Conservation (phyloP, 1,284 basidiomycete genomes). For the Ganoderma leucocontextum region DNA sequence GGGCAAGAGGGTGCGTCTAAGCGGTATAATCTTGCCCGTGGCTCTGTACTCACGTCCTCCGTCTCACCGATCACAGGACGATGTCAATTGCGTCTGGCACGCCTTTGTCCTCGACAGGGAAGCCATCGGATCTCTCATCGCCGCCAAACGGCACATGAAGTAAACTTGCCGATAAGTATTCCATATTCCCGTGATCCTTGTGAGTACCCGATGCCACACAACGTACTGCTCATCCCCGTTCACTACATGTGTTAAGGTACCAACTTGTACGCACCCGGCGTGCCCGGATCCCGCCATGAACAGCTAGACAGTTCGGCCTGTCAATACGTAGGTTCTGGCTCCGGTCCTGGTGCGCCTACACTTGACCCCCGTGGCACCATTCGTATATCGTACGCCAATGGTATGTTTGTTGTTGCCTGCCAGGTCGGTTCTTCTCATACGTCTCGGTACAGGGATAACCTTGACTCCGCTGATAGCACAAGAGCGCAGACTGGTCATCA, state of each 20-base stretch:
- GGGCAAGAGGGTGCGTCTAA: not conserved
- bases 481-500: not conserved
- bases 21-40: not conserved
- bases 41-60: not conserved
- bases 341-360: not conserved
- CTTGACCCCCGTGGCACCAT: not conserved
- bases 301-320: not conserved
- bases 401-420: not conserved
- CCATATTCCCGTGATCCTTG: conserved; percentile 1
- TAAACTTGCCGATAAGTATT: not conserved
- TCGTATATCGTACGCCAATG: not conserved
- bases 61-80: not conserved
- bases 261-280: not conserved
- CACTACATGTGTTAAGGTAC: not conserved
- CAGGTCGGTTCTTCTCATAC: not conserved
- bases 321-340: not conserved
- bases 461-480: not conserved
- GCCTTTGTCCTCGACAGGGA: not conserved
- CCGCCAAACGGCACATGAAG: not conserved
- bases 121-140: not conserved
- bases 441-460: not conserved
- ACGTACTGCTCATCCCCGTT: not conserved
- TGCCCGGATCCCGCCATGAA: not conserved
- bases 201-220: conserved; percentile 2
- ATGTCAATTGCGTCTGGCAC: not conserved